Base-by-base conservation (phyloP, 768 basidiomycete species). In the Mycena olivaceomarginata region DNA sequence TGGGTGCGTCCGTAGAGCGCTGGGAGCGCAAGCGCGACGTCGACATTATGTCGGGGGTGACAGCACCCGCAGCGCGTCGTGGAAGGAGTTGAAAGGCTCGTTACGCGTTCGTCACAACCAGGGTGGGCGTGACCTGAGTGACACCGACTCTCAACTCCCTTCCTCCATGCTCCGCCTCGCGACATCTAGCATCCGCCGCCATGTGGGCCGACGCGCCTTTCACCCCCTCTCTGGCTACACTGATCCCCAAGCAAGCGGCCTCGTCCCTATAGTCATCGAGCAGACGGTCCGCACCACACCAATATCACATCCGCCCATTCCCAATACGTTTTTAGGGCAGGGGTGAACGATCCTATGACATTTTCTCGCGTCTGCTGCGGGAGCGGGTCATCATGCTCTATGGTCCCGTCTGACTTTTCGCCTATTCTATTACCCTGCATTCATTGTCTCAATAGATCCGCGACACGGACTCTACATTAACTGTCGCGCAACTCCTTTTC, bases 321-420 rank as follows among this genome's bases (percentile, higher is more conserved):
- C 59, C 60, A 77, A 64, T 57, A 56, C 25, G 67, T 69, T 45
- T 71, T 25, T 46, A 96, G 95, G 95, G 94, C 62, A 91, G 96
- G 81, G 96, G 96, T 15, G 96, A 97, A 85, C 90, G 96, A 48
- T 96, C 95, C 39, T 98, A 98, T 87, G 98, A 99, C 83, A 98
- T 99, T 72, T 99, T 97, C 86, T 99, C 98, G 48, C 92, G 98
- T 25, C 90, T 99, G 65, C 89, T 99, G 51, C 90, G 96, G 78
- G 98, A 99, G 83, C 92, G 98, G 66, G 98, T 99, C 46, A 96
- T 99, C 80, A 98, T 99, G 94, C 90, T 99, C 48, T 95, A 96
- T 81, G 98, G 97, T 22, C 95, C 97, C 18, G 98, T 98, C 82
- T 81, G 93, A 89, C 63, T 51, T 40, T 25, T 64, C 75, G 45